Evolutionary conservation across 805 yeast genomes (phyloP).

Genomic region (Metschnikowia baotianmanensis): DNA sequence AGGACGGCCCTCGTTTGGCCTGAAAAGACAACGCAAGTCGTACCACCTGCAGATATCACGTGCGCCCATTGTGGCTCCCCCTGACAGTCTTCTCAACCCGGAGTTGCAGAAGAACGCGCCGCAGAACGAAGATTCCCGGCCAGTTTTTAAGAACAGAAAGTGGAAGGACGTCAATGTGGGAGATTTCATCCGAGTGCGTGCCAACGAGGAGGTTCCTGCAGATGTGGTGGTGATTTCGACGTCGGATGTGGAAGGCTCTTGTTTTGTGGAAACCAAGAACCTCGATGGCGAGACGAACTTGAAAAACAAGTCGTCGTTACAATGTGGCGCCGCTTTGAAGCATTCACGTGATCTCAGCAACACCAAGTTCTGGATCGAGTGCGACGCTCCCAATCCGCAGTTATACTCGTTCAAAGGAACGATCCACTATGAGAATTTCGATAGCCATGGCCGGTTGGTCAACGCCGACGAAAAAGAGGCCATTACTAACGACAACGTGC

Average conservation of each 20-base stretch:
- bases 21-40: conserved; percentile 14
- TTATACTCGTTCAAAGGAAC: conserved; percentile 69
- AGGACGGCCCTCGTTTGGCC: conserved; percentile 9
- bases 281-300: conserved; percentile 33
- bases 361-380: conserved; percentile 58
- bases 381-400: conserved; percentile 69
- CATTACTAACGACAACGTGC: conserved; percentile 56
- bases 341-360: conserved; percentile 60
- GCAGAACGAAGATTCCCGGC: conserved; percentile 2
- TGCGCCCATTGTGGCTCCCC: conserved; percentile 13
- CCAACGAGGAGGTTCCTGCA: conserved; percentile 77
- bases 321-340: conserved; percentile 51
- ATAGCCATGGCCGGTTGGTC: conserved; percentile 28
- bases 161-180: conserved; percentile 42
- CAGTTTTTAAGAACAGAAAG: conserved; percentile 20
- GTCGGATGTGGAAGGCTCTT: conserved; percentile 68
- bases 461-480: conserved; percentile 51
- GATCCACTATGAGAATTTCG: conserved; percentile 48
- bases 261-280: conserved; percentile 48
- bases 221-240: conserved; percentile 61
- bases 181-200: conserved; percentile 62
- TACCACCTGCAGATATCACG: conserved; percentile 15
- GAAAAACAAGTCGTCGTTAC: conserved; percentile 54
- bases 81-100: conserved; percentile 25
- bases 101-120: conserved; percentile 10